phyloP scores from a whole-genome alignment of 805 yeast species.

The Monosporozyma siamensis region DNA sequence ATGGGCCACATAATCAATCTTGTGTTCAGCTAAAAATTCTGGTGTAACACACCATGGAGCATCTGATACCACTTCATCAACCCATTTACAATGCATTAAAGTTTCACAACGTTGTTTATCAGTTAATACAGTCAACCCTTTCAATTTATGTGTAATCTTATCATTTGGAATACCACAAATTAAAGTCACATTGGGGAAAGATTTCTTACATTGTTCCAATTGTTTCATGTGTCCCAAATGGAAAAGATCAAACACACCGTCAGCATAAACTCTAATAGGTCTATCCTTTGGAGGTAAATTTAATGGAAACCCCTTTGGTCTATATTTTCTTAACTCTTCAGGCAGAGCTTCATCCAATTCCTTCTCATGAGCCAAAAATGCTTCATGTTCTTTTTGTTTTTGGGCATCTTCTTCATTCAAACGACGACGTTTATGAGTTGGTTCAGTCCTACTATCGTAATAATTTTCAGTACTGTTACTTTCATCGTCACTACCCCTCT shows the following conservation, averaged over 20 bases:
- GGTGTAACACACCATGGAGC: slow-evolving; percentile 95
- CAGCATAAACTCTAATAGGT: slow-evolving; percentile 92
- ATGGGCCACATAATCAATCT: slow-evolving; percentile 94
- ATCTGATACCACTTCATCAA: slow-evolving; percentile 86
- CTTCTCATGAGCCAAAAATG: slow-evolving; percentile 36
- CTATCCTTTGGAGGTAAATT: slow-evolving; percentile 79
- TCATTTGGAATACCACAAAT: slow-evolving; percentile 92
- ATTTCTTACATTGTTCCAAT: slow-evolving; percentile 90
- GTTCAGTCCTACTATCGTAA: slow-evolving; percentile 1
- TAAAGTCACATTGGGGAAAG: slow-evolving; percentile 73
- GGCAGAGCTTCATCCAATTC: slow-evolving; percentile 58
- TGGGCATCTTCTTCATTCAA: slow-evolving; percentile 15
- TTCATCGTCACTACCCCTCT: slow-evolving; percentile 3
- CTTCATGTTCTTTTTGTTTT: not conserved
- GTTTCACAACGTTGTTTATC: slow-evolving; percentile 87
- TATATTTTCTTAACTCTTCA: slow-evolving; percentile 58
- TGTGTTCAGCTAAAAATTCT: slow-evolving; percentile 66
- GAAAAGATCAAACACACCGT: slow-evolving; percentile 94
- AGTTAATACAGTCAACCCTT: slow-evolving; percentile 85
- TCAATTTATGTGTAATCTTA: slow-evolving; percentile 78
- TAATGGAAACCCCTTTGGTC: slow-evolving; percentile 72
- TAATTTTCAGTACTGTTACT: not conserved
- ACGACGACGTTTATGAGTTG: slow-evolving; percentile 13
- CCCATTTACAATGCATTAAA: slow-evolving; percentile 92
- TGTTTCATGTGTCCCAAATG: slow-evolving; percentile 98